phyloP scores from a whole-genome alignment of 768 basidiomycete species.

The Amanita muscaria region DNA sequence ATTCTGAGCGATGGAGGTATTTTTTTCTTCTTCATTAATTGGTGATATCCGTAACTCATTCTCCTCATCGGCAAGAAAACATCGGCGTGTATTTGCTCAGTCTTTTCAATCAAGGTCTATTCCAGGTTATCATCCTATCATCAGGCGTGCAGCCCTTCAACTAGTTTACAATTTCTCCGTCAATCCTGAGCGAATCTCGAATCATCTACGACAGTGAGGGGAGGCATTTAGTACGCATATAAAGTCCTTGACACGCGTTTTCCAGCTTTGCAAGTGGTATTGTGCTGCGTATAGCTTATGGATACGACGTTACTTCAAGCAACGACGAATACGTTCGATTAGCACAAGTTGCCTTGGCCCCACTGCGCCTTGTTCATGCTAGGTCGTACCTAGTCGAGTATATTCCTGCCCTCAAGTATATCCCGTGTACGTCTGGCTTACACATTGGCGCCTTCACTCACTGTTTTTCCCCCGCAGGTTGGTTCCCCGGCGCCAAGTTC shows the following conservation, averaged over 20 bases:
- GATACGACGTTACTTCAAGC: constrained; percentile 25
- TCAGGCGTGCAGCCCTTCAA: constrained; percentile 17
- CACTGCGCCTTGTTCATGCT: constrained; percentile 23
- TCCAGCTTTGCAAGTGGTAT: constrained; percentile 23
- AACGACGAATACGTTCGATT: constrained; percentile 28
- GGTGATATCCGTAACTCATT: too few relatives aligned
- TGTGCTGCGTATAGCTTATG: constrained; percentile 32
- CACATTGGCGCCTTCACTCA: neutral
- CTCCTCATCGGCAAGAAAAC: too few relatives aligned
- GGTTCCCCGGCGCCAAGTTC: constrained; percentile 31
- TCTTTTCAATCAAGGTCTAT: constrained; percentile 27
- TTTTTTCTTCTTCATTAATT: too few relatives aligned
- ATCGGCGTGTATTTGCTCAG: constrained; percentile 27
- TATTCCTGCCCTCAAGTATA: constrained; percentile 22
- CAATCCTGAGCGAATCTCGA: constrained; percentile 20
- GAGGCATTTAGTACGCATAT: too few relatives aligned
- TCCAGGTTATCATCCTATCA: constrained; percentile 19
- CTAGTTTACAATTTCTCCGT: constrained; percentile 14
- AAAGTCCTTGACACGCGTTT: neutral
- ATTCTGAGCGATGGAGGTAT: constrained; percentile 23
- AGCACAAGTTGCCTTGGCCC: constrained; percentile 16
- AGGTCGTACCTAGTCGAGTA: constrained; percentile 33
- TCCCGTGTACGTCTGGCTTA: constrained; percentile 18
- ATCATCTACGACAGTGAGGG: constrained; percentile 24
- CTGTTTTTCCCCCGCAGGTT: constrained; percentile 16